Evolutionary conservation across 345 rosid genomes (phyloP).

Genomic region (Camelina neglecta): DNA sequence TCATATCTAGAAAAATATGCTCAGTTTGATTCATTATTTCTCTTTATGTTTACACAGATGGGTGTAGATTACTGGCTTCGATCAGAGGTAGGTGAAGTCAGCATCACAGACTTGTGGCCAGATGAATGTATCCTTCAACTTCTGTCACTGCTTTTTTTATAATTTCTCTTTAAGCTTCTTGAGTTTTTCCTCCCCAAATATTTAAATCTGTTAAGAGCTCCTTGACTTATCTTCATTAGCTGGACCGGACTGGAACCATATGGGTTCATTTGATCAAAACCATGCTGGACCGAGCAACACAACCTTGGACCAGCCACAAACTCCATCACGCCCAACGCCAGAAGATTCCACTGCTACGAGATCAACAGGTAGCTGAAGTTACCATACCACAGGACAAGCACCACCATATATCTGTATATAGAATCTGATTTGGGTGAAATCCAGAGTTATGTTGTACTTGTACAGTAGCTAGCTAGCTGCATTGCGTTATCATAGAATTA

Average conservation of each 20-base stretch:
- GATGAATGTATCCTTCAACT: constrained; percentile 74
- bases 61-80: constrained; percentile 94
- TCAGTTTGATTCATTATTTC: neutral
- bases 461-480: constrained; percentile 41
- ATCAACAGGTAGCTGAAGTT: constrained; percentile 42
- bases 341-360: constrained; percentile 21
- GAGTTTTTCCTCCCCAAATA: constrained; percentile 13
- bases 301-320: constrained; percentile 29
- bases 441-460: constrained; percentile 37
- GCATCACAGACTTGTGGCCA: constrained; percentile 90
- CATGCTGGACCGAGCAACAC: constrained; percentile 38
- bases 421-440: constrained; percentile 24
- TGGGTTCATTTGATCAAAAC: constrained; percentile 31
- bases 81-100: constrained; percentile 84
- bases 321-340: constrained; percentile 36
- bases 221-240: constrained; percentile 35
- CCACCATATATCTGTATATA: constrained; percentile 37
- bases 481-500: constrained; percentile 35
- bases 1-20: constrained; percentile 11
- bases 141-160: constrained; percentile 2
- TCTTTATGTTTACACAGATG: constrained; percentile 51
- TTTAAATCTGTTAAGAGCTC: constrained; percentile 12
- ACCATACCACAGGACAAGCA: constrained; percentile 11
- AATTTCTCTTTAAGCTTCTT: neutral
- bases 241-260: constrained; percentile 36